phyloP scores from a whole-genome alignment of 345 rosid genomes.

The Diplotaxis tenuifolia region DNA sequence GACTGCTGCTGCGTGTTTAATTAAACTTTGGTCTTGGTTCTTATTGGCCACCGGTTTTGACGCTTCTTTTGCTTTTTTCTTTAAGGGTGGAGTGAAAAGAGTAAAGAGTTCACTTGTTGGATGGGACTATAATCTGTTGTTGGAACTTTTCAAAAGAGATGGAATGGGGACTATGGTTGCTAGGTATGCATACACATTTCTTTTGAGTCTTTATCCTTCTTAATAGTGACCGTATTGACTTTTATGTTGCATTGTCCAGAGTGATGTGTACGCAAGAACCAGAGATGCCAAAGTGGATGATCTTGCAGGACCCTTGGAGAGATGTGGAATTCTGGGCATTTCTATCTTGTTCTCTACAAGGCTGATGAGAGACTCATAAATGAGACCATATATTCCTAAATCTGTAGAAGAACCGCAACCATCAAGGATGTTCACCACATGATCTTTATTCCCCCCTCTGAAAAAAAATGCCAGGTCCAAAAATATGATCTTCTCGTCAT shows the following conservation, averaged over 20 bases:
- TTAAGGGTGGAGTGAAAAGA: constrained; percentile 91
- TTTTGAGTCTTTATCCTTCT: not conserved
- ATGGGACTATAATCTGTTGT: constrained; percentile 74
- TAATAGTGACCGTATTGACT: not conserved
- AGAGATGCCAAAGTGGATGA: constrained; percentile 71
- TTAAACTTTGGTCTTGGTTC: not conserved
- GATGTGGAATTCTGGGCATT: constrained; percentile 53
- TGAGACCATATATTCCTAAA: constrained; percentile 25
- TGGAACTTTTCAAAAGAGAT: constrained; percentile 94
- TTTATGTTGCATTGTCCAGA: not conserved
- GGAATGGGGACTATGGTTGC: constrained; percentile 99
- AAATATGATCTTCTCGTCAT: constrained; percentile 28
- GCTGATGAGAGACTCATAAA: constrained; percentile 37
- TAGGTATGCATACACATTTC: constrained; percentile 49
- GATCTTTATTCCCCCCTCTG: not conserved
- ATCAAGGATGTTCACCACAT: constrained; percentile 24
- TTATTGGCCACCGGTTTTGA: not conserved
- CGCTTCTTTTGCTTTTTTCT: not conserved
- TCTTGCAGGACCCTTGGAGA: constrained; percentile 75
- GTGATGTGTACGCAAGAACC: constrained; percentile 86
- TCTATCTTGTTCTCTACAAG: not conserved
- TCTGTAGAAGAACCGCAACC: constrained; percentile 4
- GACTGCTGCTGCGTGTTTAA: constrained; percentile 76
- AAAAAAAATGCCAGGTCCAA: constrained; percentile 46
- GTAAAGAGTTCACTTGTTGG: constrained; percentile 95